Evolutionary conservation across 2,329 filamentous ascomycete genomes (phyloP), one percentile per base, ranked within the genome.

Genomic region (Cladosporium colombiae): DNA sequence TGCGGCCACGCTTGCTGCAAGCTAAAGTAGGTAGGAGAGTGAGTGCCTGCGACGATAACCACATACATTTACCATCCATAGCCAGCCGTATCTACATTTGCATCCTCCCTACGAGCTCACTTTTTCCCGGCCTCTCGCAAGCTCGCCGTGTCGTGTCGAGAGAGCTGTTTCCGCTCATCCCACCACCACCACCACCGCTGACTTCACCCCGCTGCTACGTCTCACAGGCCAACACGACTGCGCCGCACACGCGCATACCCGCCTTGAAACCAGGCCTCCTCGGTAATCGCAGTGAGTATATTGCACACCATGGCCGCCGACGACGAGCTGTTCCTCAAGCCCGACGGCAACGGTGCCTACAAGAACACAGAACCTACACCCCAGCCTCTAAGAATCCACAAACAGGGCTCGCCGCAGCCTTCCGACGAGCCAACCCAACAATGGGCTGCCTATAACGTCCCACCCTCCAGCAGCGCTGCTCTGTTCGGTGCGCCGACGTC

Each of bases 361-460:
- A 59, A 49, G 35, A 60, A 31, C 61, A 40, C 49, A 37, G 62
- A 57, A 18, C 44, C 66, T 65, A 72, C 74, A 23, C 74, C 74
- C 11, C 65, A 66, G 53, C 74, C 74, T 40, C 70, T 76, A 56
- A 72, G 74, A 56, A 75, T 76, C 62, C 70, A 70, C 65, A 76
- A 76, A 65, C 71, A 40, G 29, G 57, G 33, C 60, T 67, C 60
- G 49, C 65, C 46, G 55, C 70, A 64, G 14, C 67, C 66, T 44
- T 61, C 62, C 52, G 64, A 69, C 59, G 66, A 73, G 46, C 72
- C 72, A n/a, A 68, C 67, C 33, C 70, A 73, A 68, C 74, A 76
- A 72, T 76, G 73, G 73, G 74, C 74, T 37, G 71, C 73, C 37
- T 76, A 76, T 66, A 67, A 71, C 61, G 72, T 75, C 13, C 74